Percentiles rank a stretch among this genome's conserved stretches.
phyloP scores from a whole-genome alignment of 2,329 filamentous ascomycete species.

The Fusarium graminum region DNA sequence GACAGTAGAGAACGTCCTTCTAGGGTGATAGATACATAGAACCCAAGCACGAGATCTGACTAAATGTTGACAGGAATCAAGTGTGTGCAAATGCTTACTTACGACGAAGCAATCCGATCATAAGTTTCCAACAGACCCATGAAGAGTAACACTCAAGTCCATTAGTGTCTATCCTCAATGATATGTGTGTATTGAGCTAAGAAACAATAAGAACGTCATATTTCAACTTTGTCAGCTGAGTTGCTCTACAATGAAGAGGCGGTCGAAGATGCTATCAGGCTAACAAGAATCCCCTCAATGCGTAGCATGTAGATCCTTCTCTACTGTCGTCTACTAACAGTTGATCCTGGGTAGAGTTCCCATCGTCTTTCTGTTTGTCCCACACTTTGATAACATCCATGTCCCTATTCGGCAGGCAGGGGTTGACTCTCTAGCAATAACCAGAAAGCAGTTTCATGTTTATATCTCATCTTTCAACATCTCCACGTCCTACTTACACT shows the following conservation, averaged over 20 bases:
- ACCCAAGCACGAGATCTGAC: neutral
- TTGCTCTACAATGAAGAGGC: conserved; percentile 20
- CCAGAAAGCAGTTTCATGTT: conserved; percentile 16
- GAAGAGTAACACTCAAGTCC: conserved; percentile 1
- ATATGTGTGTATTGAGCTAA: conserved; percentile 8
- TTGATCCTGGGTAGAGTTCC: conserved; percentile 21
- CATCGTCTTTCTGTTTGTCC: conserved; percentile 27
- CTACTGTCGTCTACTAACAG: conserved; percentile 8
- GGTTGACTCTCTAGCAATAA: conserved; percentile 36
- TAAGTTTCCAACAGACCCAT: neutral
- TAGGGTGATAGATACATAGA: neutral
- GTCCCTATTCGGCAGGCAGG: conserved; percentile 16
- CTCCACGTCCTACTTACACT: conserved; percentile 7
- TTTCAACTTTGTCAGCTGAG: conserved; percentile 24
- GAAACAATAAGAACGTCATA: conserved; percentile 22
- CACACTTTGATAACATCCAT: conserved; percentile 30
- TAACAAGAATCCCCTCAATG: conserved; percentile 15
- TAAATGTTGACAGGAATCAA: neutral
- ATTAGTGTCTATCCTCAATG: conserved; percentile 13
- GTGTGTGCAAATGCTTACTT: neutral
- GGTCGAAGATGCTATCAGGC: conserved; percentile 17
- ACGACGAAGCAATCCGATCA: neutral
- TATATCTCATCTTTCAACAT: conserved; percentile 1
- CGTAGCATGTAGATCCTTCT: conserved; percentile 31
- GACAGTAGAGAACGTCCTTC: conserved; percentile 2